These are phyloP conservation scores for Eutrema yunnanense DNA, from an alignment of 345 rosid genomes.

Conservation along the genomic window DNA sequence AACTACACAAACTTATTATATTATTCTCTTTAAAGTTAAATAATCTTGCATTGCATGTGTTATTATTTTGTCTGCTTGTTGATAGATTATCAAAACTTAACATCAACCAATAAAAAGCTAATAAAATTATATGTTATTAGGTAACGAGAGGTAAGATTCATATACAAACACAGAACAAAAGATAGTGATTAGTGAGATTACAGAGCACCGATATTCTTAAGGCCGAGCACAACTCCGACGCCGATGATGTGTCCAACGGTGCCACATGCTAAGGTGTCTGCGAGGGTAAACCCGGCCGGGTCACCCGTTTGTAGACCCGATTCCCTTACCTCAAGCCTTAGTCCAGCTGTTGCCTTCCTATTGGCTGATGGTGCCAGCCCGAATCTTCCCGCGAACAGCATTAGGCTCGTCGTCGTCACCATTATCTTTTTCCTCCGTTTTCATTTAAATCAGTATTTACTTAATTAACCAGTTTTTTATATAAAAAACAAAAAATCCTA, in stretches of 20 bases:
- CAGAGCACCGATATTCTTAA: conserved; percentile 70
- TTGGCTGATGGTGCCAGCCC: conserved; percentile 96
- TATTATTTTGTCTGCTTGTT: no score
- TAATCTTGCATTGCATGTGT: no score
- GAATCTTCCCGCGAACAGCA: conserved; percentile 95
- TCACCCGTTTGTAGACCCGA: conserved; percentile 88
- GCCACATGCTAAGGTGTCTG: conserved; percentile 97
- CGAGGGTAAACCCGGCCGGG: conserved; percentile 96
- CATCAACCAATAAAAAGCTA: no score
- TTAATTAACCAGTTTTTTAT: background rate
- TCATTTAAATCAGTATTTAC: background rate
- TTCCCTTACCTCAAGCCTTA: conserved; percentile 77
- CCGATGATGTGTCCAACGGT: conserved; percentile 82
- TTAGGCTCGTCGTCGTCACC: conserved; percentile 73
- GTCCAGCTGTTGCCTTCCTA: conserved; percentile 87
- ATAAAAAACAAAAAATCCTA: no score
- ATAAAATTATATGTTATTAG: background rate
- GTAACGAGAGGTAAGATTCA: background rate
- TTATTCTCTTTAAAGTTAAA: no score
- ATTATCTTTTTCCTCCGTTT: conserved; percentile 56
- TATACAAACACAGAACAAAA: background rate
- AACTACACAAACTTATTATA: no score
- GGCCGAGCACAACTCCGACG: conserved; percentile 86
- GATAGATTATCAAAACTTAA: no score
- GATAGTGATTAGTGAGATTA: conserved; percentile 20